Base-by-base conservation (phyloP, 2,329 filamentous ascomycete genomes). In the Emydomyces testavorans region DNA sequence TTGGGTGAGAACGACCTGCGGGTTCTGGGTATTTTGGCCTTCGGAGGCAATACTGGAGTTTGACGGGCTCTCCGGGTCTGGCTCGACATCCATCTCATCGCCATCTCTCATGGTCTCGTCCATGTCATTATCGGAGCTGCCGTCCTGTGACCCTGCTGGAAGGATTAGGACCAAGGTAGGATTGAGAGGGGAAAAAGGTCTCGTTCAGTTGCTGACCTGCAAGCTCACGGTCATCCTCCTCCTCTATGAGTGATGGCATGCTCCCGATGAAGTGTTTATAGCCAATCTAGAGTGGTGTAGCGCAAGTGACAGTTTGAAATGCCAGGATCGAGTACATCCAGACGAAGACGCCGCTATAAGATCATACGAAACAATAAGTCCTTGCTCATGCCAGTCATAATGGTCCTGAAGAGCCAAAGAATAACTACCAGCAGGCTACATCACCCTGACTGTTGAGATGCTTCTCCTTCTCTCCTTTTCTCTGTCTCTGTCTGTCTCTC, bases 61-160 rank as follows among this genome's bases (percentile, higher is more conserved):
- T 13, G 68, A 66, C 23, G 63, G 62, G 48, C 63, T 64, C 46
- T 60, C 55, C 36, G 49, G 50, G 6, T 60, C 58, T 8, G 45
- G 38, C 6, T 56, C 56, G 13, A 40, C 52, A 4, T 66, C 64
- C 37, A 56, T 58, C 11, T 68, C 68, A 6, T 63, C 61, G 29
- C 61, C 60, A 48, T 71, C 68, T 52, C 65, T 59, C 61, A 71
- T 67, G 23, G 63, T 63, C 32, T 71, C 69, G 21, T 71, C 69
- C 50, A 64, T 63, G 47, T 72, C 70, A 43, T 72, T 71, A 50
- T 73, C 70, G 23, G 69, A 72, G 56, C 66, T 71, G 49, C 66
- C 69, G 54, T 71, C 68, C 57, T 67, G 69, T 36, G 70, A 72
- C n/a, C 65, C 67, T 68, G 56, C n/a, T 1, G 20, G n/a, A 48